Evolutionary conservation across 169 alveolate genomes (phyloP), one percentile per base, ranked within the genome.

Genomic region (Theileria sp.): DNA sequence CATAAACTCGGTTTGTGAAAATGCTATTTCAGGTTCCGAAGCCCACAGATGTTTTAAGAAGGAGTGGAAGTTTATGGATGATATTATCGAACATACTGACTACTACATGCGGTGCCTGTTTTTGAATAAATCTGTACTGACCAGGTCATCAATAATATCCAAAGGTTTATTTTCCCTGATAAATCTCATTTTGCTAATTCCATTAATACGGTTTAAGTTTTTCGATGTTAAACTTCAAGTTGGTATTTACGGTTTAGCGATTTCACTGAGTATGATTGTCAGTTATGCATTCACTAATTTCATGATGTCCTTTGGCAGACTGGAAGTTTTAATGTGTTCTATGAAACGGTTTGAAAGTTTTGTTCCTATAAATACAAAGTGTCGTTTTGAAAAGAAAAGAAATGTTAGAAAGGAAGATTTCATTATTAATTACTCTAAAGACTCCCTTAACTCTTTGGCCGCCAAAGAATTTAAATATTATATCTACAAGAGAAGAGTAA

Each of bases 1-100:
- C 36, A 81, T 81, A 15, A 75, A 81, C 72, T 56, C 82, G 67
- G 77, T 81, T 15, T 81, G 77, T 34, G 83, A 71, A 5, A 77
- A 75, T 36, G 83, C 60, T 0, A 75, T 81, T 19, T 23, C 83
- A 30, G 88, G 88, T 8, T 81, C 88, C n/a, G 75, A 17, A 3
- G 65, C 75, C 0, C 75, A 81, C 61, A 34, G 88, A 15, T 60
- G 88, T 38, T 81, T 81, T 58, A 68, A 77, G 19, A 81, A 54
- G 62, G 88, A 81, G 72, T 56, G 44, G 26, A n/a, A 60, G 65
- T 81, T 75, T 28, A 28, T 81, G 81, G 62, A 81, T 13, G 36
- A 38, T 13, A 60, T 81, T 23, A 34, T 75, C 28, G 36, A 32
- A 21, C 23, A 75, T 34, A 69, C 82, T 15, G 88, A 81, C 21